Percentiles rank a stretch among this genome's conserved stretches.
phyloP scores from a whole-genome alignment of 805 yeast genomes.

The Spathaspora passalidarum region DNA sequence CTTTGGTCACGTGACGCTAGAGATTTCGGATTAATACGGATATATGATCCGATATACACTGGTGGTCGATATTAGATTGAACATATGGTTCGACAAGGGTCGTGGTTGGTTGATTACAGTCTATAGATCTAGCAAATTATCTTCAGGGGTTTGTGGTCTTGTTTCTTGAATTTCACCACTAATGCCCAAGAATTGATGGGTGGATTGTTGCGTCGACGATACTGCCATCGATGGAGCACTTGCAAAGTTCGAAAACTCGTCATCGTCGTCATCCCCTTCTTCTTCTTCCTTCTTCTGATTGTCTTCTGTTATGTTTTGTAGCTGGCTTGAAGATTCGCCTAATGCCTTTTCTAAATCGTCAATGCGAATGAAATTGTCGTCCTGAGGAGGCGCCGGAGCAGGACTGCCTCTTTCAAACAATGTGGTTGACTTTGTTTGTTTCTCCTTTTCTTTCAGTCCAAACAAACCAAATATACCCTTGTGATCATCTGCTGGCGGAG shows the following conservation, averaged over 20 bases:
- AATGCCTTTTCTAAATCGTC: not conserved
- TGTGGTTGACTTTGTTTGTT: conserved; percentile 1
- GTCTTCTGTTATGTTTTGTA: not conserved
- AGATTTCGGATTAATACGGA: too few relatives aligned
- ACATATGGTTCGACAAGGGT: too few relatives aligned
- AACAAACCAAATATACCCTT: not conserved
- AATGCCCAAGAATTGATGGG: conserved; percentile 5
- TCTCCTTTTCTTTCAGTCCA: conserved; percentile 3
- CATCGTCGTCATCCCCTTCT: conserved; percentile 9
- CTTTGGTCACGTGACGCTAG: too few relatives aligned
- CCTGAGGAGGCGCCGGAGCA: not conserved
- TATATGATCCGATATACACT: too few relatives aligned
- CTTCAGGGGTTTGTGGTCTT: conserved; percentile 1
- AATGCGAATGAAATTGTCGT: not conserved
- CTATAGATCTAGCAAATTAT: conserved; percentile 7
- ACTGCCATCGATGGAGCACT: conserved; percentile 8
- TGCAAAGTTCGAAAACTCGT: conserved; percentile 22
- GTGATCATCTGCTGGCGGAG: not conserved
- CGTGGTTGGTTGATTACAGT: not conserved
- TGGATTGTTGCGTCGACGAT: not conserved
- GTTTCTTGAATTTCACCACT: not conserved
- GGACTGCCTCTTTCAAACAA: conserved; percentile 5
- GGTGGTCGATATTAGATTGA: too few relatives aligned
- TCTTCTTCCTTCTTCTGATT: not conserved
- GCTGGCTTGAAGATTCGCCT: not conserved